Evolutionary conservation across 176 grass and related monocot genomes (phyloP).

Genomic region (Cenchrus fungigraminus): DNA sequence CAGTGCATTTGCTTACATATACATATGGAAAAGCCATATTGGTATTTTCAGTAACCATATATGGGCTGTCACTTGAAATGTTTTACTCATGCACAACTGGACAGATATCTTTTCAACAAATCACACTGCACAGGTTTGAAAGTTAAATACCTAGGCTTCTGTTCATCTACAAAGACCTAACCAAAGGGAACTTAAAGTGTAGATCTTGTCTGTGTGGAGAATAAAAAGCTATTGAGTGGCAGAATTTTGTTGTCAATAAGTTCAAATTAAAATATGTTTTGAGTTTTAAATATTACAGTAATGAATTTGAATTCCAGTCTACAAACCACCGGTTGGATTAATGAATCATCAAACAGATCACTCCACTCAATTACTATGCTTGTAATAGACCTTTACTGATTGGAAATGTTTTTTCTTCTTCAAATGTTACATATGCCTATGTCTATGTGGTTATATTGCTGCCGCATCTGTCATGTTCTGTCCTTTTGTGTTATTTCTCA

Average conservation of each 20-base stretch:
- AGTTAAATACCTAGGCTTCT: background rate
- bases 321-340: background rate
- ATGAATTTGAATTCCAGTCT: background rate
- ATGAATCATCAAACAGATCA: background rate
- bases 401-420: background rate
- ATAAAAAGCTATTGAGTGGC: background rate
- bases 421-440: conserved; percentile 8
- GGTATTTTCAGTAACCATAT: background rate
- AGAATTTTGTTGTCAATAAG: background rate
- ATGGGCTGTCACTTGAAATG: background rate
- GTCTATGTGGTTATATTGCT: conserved; percentile 36
- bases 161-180: background rate
- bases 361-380: background rate
- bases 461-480: background rate
- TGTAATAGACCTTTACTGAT: conserved; percentile 7
- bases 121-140: background rate
- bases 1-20: background rate
- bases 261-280: background rate
- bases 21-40: background rate
- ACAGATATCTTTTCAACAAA: background rate
- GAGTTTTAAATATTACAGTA: background rate
- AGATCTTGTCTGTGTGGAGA: background rate
- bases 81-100: background rate
- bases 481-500: conserved; percentile 2
- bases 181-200: background rate